Evolutionary conservation across 2,329 filamentous ascomycete species (phyloP), one percentile per base, ranked within the genome.

Genomic region (Fusarium tupiense): DNA sequence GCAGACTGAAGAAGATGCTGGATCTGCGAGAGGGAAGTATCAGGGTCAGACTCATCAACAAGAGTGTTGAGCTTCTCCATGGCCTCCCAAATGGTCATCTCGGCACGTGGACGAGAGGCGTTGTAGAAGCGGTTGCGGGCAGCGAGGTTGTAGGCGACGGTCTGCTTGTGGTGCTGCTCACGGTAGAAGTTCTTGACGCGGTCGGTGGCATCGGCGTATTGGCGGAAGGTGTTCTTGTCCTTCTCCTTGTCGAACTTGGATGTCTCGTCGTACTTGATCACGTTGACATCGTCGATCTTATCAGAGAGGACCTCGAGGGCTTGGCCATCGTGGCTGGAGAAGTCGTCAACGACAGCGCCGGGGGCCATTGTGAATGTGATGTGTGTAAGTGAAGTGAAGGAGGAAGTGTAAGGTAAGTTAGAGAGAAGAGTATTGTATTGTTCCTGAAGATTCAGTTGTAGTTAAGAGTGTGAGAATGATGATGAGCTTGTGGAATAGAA

Each of bases 31-130:
- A 98, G 91, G 54, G 90, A 91, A 52, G 95, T 97, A 85, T 98
- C 94, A 4, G 95, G 95, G 85, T 98, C 95, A 26, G 92, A 95
- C 84, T 97, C 93, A 84, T 98, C 95, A 82, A 97, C 93, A 60
- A 97, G 89, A 1, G 93, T 94, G 88, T 97, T 94, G 80, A 97
- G 91, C 84, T 94, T 95, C 88, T 97, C 94, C 85, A 97, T 96
- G 26, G 95, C 95, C 82, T 97, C 88, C 95, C 94, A 97, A 81
- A 97, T 88, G 71, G 91, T 92, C 93, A 97, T 94, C 82, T 93
- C 88, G 22, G 92, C 90, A 61, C 87, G 85, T 46, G 78, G 79
- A 24, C 93, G 90, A 4, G 89, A 89, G 70, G 91, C 89, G 73
- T 87, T 88, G 82, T 91, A 74, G 78, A 85, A 85, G 54, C 82